Base-by-base conservation (phyloP, 129 eudicot genomes). In the Oenanthe sinensis region DNA sequence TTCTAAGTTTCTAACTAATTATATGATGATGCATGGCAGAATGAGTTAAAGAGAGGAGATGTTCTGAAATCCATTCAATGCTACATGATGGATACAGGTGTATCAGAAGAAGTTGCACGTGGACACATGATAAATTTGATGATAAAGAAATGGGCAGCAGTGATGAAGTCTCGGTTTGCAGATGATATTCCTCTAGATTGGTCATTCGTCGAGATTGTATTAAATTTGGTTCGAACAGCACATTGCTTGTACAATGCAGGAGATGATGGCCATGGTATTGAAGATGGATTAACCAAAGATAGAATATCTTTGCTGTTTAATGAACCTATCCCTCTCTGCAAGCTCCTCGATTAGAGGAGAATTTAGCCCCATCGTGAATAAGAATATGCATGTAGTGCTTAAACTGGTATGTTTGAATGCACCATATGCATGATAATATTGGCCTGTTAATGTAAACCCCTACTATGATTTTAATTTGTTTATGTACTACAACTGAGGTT, bases 31-130 rank as follows among this genome's bases (percentile, higher is more conserved):
- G 26, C 24, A 55, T 55, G 65, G 42, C 72, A 67, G 72, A 33
- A 30, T 67, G 72, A 67, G 72, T 26, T 33, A 30, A 33, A 28
- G 43, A 67, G 72, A 67, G 72, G 72, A 30, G 72, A 67, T 14
- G 72, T 67, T 67, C 72, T 43, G 20, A 67, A 67, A 67, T 67
- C 72, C 39, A 67, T 67, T 13, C 72, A 67, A 7, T 67, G 72
- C 22, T 67, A 30, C 72, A 67, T 67, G 72, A 26, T 26, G 40
- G 20, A 67, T 30, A 28, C 16, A 1, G 71, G 71, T 9, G 71
- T 63, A 12, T 24, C 39, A 0, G 71, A 63, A 28, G 19, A 63
- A 63, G 71, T 28, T 30, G 71, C 71, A 10, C 71, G 71, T 28
- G 39, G 4, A 0, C 17, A 63, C 39, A 28, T 63, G 71, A 63